Evolutionary conservation across 805 yeast genomes (phyloP).

Genomic region (Clavispora vitiphila): DNA sequence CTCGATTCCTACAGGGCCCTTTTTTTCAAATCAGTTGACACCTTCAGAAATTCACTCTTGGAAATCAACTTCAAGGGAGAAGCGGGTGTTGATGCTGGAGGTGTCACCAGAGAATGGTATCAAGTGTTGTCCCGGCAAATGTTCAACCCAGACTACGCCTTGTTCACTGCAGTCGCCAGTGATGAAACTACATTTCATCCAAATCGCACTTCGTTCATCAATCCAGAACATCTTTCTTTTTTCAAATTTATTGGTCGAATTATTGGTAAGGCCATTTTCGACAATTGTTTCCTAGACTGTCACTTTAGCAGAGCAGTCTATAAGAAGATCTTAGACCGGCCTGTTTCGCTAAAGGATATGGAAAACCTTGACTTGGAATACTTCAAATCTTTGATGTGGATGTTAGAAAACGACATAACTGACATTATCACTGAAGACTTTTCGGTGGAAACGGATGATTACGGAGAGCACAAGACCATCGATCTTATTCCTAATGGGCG

Average conservation of each 20-base stretch:
- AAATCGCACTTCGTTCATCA: slow-evolving; percentile 83
- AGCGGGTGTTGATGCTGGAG: slow-evolving; percentile 97
- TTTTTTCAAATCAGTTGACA: slow-evolving; percentile 72
- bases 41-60: slow-evolving; percentile 65
- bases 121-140: slow-evolving; percentile 90
- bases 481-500: slow-evolving; percentile 83
- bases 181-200: slow-evolving; percentile 96
- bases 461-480: slow-evolving; percentile 79
- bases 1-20: slow-evolving; percentile 82
- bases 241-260: slow-evolving; percentile 92
- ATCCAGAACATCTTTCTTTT: slow-evolving; percentile 88
- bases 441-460: slow-evolving; percentile 88
- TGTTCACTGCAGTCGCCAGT: slow-evolving; percentile 85
- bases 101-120: slow-evolving; percentile 96
- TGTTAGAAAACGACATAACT: slow-evolving; percentile 93
- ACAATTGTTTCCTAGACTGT: slow-evolving; percentile 81
- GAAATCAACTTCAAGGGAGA: slow-evolving; percentile 88
- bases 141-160: slow-evolving; percentile 92
- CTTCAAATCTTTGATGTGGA: slow-evolving; percentile 90
- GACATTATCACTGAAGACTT: slow-evolving; percentile 93
- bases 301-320: slow-evolving; percentile 95
- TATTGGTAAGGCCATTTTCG: slow-evolving; percentile 91
- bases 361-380: slow-evolving; percentile 90
- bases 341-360: slow-evolving; percentile 87
- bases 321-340: slow-evolving; percentile 72